Percentiles rank a stretch among this genome's conserved stretches.
Conservation (phyloP, 2,329 filamentous ascomycete genomes). For the Pseudogymnoascus sp. region DNA sequence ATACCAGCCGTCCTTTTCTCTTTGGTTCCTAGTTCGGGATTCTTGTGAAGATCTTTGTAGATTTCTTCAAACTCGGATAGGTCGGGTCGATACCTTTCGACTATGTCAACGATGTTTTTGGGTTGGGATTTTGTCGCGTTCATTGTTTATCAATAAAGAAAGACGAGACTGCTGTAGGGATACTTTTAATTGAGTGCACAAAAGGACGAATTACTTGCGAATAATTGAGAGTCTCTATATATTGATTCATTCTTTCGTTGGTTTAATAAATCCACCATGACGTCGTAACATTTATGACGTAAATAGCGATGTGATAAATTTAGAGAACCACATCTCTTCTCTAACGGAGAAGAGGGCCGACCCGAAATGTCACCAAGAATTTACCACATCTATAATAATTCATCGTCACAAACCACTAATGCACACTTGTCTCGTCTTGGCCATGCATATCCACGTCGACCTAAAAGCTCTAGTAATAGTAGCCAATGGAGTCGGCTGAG, state of each 20-base stretch:
- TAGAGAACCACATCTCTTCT: neutral
- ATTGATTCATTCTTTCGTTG: neutral
- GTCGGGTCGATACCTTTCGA: neutral
- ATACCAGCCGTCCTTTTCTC: neutral
- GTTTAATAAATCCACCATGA: neutral
- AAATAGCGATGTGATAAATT: constrained; percentile 1
- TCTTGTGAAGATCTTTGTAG: neutral
- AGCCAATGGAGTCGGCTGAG: neutral
- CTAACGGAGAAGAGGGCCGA: neutral
- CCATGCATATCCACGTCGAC: neutral
- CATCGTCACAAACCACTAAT: neutral
- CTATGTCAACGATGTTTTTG: neutral
- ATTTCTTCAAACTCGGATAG: neutral
- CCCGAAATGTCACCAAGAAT: neutral
- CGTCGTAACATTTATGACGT: neutral
- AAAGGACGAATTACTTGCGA: neutral
- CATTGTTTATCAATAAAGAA: neutral
- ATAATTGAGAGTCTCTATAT: neutral
- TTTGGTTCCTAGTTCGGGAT: constrained; percentile 3
- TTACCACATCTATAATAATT: neutral
- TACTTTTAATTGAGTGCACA: neutral
- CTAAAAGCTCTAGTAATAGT: neutral
- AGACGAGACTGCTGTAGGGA: neutral
- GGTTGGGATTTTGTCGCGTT: neutral
- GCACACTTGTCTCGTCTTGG: neutral